Base-by-base conservation (phyloP, 208 protist species). In the Trypanosoma avium region DNA sequence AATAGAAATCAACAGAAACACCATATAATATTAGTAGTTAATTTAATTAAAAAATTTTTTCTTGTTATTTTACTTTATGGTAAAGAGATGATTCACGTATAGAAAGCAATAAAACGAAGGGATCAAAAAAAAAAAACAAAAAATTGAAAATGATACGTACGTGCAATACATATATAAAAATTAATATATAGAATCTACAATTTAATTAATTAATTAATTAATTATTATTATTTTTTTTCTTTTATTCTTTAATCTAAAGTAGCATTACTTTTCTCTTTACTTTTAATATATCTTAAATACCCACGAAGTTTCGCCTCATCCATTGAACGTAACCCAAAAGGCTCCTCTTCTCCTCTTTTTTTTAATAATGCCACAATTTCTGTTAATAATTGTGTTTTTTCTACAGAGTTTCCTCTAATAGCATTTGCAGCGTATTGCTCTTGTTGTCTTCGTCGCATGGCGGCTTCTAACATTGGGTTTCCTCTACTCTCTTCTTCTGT, bases 391-490 rank as follows among this genome's bases (percentile, higher is more conserved):
- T 63, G 53, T 30, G 42, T 48, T 73, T 90, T 86, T 45, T 90
- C 83, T 3, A 59, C 42, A 21, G 76, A 80, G 49, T 79, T 77
- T 10, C 64, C 46, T 26, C 55, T 27, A 17, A 55, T 19, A 17
- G 24, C 33, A 4, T 58, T 61, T 57, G 4, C 29, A 7, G 32
- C 40, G 36, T 62, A 36, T 30, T 66, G 60, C 45, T 82, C 67
- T 55, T 82, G 73, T 61, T 92, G 70, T 61, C 77, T 73, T 19
- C 90, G 86, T 19, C 80, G 77, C 66, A 93, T 58, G 12, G 84
- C 86, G n/a, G 90, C 90, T 38, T 88, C 85, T 5, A 93, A 68
- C 1, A 78, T 75, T 3, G 90, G 86, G 57, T 87, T 95, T 26
- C 22, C 32, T 32, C 15, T 27, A 1, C 24, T 33, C n/a, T 63